Base-by-base conservation (phyloP, 495 filamentous ascomycete genomes). In the Choiromyces venosus region DNA sequence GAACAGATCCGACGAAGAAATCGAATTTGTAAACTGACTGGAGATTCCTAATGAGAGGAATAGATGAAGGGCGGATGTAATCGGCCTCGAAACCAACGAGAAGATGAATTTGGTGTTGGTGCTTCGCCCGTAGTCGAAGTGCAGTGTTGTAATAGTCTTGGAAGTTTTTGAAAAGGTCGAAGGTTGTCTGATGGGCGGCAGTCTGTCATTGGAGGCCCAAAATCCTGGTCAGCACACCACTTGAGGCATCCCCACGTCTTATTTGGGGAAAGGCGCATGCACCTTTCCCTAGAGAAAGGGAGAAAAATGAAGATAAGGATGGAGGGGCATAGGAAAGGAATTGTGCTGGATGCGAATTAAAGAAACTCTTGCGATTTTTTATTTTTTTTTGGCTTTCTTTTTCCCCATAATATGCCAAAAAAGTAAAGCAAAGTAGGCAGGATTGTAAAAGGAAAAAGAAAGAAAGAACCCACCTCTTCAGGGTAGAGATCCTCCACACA, bases 31-130 rank as follows among this genome's bases (percentile, higher is more conserved):
- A 87, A 37, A 87, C 84, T 2, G 84, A 79, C 19, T 91, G 83
- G 0, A 96, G 87, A 12, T 79, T 72, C 12, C 83, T 72, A 66
- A 97, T 88, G 39, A 92, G 82, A 1, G 79, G 25, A 7, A 81
- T 80, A 68, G 92, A 94, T 19, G 84, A 84, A 0, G 89, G 87
- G 4, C 93, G 88, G 76, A 97, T 94, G 89, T 91, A 98, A 78
- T 99, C 96, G 71, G 87, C 87, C 82, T 99, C 96, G 82, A 97
- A 96, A 65, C 92, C 95, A 82, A 99, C 89, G 33, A 97, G 86
- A 75, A 99, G 85, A 65, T 88, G 84, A 82, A 99, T 96, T 74
- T 90, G 84, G 36, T 83, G 81, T 33, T 87, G 84, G 83, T 97
- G 97, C 76, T 85, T 87, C 8, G 83, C 75, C 42, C 91, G 90